Evolutionary conservation across 1,284 basidiomycete genomes (phyloP), one percentile per base, ranked within the genome.

Genomic region (Pseudozyma tsukubaensis): DNA sequence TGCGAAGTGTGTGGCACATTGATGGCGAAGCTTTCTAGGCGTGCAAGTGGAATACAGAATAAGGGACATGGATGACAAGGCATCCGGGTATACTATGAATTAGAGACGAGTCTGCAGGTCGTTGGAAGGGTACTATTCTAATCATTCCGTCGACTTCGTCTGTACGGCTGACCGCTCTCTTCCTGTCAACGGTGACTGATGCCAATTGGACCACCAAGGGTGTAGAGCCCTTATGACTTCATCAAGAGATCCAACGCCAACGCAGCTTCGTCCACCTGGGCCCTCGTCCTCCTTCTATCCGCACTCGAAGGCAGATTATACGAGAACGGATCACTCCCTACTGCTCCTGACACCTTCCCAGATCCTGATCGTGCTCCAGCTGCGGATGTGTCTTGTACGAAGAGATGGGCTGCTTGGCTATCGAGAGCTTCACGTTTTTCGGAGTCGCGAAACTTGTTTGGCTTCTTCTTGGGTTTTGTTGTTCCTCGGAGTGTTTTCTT

Each of bases 391-490:
- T 29, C 21, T 14, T 21, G 19, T 21, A 14, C 14, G 7, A 65
- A 54, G 13, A 71, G 58, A 19, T 57, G 24, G 2, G 21, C 39
- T 3, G 62, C 65, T 45, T 71, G 54, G 11, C 47, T 45, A 24
- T 71, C 68, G 45, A 71, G 54, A 1, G 13, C 32, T 36, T 65
- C 62, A 4, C 68, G 43, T 21, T 57, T 50, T 19, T 57, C 40
- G 13, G 55, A 39, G 34, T 71, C 68, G 13, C 62, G 53, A 48
- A 71, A 71, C 54, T 65, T 71, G 58, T 54, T 64, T 44, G 24
- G 24, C 24, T 16, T 50, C 51, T 58, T 53, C 36, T 36, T 53
- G 11, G 43, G 35, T n/a, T 58, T 64, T 9, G 18, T 19, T 11
- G 19, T 24, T 11, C 24, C 24, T 29, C 47, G 18, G 34, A 43